Conservation (phyloP, 805 yeast genomes). For the Ogataea trehalophila region DNA sequence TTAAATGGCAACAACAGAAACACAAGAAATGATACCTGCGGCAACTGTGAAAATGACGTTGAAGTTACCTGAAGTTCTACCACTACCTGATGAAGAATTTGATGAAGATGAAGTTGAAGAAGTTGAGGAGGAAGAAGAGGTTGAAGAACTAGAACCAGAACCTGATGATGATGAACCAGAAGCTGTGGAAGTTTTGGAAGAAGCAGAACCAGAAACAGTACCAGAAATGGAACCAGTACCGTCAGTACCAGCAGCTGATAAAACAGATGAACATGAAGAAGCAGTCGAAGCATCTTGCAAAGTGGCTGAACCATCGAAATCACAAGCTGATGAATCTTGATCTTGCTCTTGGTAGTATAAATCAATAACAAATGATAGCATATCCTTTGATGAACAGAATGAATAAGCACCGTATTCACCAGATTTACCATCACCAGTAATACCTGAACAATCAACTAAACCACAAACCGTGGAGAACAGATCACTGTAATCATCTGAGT, state of each 20-base stretch:
- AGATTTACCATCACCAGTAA: constrained; percentile 53
- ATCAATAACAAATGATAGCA: constrained; percentile 62
- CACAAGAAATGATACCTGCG: no score
- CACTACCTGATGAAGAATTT: background rate
- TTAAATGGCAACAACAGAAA: no score
- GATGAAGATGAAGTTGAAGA: constrained; percentile 4
- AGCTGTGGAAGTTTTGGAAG: constrained; percentile 7
- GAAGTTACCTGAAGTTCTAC: no score
- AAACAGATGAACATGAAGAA: constrained; percentile 49
- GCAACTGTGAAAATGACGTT: no score
- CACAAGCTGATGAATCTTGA: constrained; percentile 48
- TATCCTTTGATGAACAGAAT: constrained; percentile 62
- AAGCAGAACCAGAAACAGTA: constrained; percentile 23
- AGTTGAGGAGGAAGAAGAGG: constrained; percentile 3
- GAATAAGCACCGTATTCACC: constrained; percentile 73
- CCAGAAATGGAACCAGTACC: constrained; percentile 58
- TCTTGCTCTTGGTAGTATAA: constrained; percentile 52
- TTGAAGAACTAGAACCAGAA: constrained; percentile 10
- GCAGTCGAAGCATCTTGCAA: constrained; percentile 43
- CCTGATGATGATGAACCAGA: constrained; percentile 13
- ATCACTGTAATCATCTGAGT: constrained; percentile 50
- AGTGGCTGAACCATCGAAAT: constrained; percentile 65
- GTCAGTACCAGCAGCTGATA: constrained; percentile 62
- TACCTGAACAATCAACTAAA: constrained; percentile 51
- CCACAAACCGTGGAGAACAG: constrained; percentile 58